phyloP scores from a whole-genome alignment of 208 protist genomes.

The Zelonia costaricensis region DNA sequence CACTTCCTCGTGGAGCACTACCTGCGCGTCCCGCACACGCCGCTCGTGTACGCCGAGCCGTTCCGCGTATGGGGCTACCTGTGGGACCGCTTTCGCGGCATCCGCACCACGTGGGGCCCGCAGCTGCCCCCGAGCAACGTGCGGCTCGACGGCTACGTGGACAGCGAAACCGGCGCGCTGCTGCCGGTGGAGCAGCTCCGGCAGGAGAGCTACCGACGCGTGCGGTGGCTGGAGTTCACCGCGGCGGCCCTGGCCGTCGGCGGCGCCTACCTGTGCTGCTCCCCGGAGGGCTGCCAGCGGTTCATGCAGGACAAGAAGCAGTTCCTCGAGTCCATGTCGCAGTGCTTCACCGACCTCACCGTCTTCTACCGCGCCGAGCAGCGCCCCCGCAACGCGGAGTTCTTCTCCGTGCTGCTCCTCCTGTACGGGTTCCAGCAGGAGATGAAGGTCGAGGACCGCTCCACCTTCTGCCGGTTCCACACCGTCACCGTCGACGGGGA shows the following conservation, averaged over 20 bases:
- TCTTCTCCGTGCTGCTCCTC: constrained; percentile 78
- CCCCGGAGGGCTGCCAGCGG: constrained; percentile 43
- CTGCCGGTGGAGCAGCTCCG: constrained; percentile 19
- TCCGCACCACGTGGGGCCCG: constrained; percentile 76
- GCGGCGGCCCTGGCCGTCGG: constrained; percentile 72
- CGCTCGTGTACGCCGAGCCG: constrained; percentile 53
- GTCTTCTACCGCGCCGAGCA: constrained; percentile 73
- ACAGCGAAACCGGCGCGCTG: constrained; percentile 6
- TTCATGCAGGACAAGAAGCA: constrained; percentile 84
- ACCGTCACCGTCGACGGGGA: constrained; percentile 27
- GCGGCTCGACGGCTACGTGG: constrained; percentile 26
- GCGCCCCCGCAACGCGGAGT: constrained; percentile 64
- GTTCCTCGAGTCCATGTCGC: constrained; percentile 85
- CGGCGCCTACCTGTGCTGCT: constrained; percentile 69
- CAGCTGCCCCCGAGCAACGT: constrained; percentile 49
- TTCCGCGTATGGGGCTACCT: constrained; percentile 83
- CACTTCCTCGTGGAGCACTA: constrained; percentile 88
- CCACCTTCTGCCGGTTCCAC: constrained; percentile 61
- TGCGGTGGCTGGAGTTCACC: constrained; percentile 84
- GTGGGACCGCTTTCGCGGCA: constrained; percentile 82
- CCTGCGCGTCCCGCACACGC: constrained; percentile 67
- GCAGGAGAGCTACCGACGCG: constrained; percentile 46
- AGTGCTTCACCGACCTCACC: constrained; percentile 84
- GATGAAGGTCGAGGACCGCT: constrained; percentile 72
- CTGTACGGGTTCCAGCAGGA: constrained; percentile 82